phyloP scores from a whole-genome alignment of 192 early-diverging fungal species.

The Coemansia sp. region DNA sequence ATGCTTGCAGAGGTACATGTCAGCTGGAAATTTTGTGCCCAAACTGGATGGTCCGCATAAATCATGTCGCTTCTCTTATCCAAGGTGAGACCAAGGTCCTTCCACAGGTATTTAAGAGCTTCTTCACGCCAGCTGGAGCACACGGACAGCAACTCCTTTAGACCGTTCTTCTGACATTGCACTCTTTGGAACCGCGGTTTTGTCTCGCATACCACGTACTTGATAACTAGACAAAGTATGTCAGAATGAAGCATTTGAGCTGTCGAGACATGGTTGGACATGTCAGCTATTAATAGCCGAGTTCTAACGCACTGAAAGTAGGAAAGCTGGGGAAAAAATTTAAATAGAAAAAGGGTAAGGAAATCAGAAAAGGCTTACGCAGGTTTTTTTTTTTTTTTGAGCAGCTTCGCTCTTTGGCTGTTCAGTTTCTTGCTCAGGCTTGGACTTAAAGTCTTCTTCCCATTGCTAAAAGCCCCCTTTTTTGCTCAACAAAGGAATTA shows the following conservation, averaged over 20 bases:
- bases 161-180: not conserved
- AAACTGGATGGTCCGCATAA: not conserved
- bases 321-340: not conserved
- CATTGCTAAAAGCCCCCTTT: not conserved
- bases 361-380: not conserved
- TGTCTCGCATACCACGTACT: not conserved
- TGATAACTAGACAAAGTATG: not conserved
- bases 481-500: not conserved
- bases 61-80: not conserved
- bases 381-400: not conserved
- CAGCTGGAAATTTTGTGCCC: not conserved
- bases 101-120: slow-evolving; percentile 4
- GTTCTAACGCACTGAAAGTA: not conserved
- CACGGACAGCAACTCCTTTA: not conserved
- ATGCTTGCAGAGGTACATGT: no score
- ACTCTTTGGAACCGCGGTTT: not conserved
- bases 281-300: not conserved
- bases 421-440: no score
- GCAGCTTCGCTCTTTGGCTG: not conserved
- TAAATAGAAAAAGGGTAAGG: not conserved
- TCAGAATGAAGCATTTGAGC: not conserved
- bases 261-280: not conserved
- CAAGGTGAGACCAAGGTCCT: not conserved
- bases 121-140: not conserved
- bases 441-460: not conserved